Evolutionary conservation across 495 filamentous ascomycete genomes (phyloP).

Genomic region (Bryoglossum gracile): DNA sequence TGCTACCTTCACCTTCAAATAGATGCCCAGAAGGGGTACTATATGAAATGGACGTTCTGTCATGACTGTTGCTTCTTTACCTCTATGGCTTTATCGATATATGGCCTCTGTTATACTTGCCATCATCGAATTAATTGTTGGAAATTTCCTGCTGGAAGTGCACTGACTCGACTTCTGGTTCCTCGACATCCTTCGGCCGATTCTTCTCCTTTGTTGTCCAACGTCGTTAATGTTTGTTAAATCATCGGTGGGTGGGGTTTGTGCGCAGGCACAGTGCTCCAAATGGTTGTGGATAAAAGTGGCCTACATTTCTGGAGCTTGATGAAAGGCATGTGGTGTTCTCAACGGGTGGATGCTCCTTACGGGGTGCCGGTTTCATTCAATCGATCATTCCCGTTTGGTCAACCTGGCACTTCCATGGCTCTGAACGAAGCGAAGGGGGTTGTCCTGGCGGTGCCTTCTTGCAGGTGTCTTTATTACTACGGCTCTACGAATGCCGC

Average conservation of each 20-base stretch:
- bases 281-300: slow-evolving; percentile 18
- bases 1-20: slow-evolving; percentile 19
- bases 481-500: slow-evolving; percentile 11
- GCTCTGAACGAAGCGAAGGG: slow-evolving; percentile 9
- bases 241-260: slow-evolving; percentile 11
- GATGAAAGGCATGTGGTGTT: slow-evolving; percentile 13
- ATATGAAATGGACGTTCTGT: slow-evolving; percentile 1
- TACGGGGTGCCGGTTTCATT: slow-evolving; percentile 21
- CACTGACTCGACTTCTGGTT: slow-evolving; percentile 9
- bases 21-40: slow-evolving; percentile 11
- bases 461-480: slow-evolving; percentile 8
- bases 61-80: slow-evolving; percentile 18
- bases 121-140: slow-evolving; percentile 13
- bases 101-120: slow-evolving; percentile 13
- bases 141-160: slow-evolving; percentile 2
- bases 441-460: slow-evolving; percentile 16
- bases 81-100: slow-evolving; percentile 14
- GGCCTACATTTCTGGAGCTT: slow-evolving; percentile 8
- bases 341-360: slow-evolving; percentile 22
- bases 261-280: slow-evolving; percentile 3
- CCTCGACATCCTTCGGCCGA: slow-evolving; percentile 8
- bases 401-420: slow-evolving; percentile 7
- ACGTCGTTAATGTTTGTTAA: slow-evolving; percentile 27
- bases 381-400: slow-evolving; percentile 18
- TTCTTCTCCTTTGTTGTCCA: slow-evolving; percentile 24